Evolutionary conservation across 495 filamentous ascomycete species (phyloP).

Genomic region (Elaphomyces granulatus): DNA sequence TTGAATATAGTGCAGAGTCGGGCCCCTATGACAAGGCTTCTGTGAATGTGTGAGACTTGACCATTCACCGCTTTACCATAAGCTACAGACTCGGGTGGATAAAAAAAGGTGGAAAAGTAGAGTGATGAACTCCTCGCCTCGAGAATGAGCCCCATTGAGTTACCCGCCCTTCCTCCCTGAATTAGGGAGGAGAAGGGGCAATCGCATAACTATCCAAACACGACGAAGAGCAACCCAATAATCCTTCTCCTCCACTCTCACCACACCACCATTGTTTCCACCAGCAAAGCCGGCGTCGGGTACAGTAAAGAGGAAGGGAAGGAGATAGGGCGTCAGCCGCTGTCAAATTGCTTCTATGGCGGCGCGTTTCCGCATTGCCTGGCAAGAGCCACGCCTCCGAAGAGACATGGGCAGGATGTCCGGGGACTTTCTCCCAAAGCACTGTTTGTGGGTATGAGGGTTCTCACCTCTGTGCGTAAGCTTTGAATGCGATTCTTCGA

Average conservation of each 20-base stretch:
- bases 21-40: conserved; percentile 54
- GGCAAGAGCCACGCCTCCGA: conserved; percentile 18
- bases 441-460: conserved; percentile 15
- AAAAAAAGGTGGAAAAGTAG: conserved; percentile 29
- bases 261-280: conserved; percentile 33
- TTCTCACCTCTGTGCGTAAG: conserved; percentile 64
- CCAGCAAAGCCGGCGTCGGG: conserved; percentile 23
- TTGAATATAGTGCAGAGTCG: conserved; percentile 27
- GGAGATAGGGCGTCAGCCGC: conserved; percentile 47
- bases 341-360: conserved; percentile 93
- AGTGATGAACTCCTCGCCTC: conserved; percentile 73
- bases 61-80: conserved; percentile 44
- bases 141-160: conserved; percentile 99
- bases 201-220: conserved; percentile 97
- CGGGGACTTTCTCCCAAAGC: conserved; percentile 99
- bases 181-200: conserved; percentile 38
- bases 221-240: conserved; percentile 65
- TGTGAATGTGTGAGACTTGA: conserved; percentile 15
- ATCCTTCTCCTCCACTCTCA: conserved; percentile 27
- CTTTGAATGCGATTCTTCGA: conserved; percentile 99
- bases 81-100: conserved; percentile 52
- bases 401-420: conserved; percentile 51
- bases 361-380: conserved; percentile 88
- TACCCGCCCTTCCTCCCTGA: conserved; percentile 37
- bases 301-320: conserved; percentile 18